Conservation (phyloP, 2,329 filamentous ascomycete genomes). For the Phyllosticta citriasiana region DNA sequence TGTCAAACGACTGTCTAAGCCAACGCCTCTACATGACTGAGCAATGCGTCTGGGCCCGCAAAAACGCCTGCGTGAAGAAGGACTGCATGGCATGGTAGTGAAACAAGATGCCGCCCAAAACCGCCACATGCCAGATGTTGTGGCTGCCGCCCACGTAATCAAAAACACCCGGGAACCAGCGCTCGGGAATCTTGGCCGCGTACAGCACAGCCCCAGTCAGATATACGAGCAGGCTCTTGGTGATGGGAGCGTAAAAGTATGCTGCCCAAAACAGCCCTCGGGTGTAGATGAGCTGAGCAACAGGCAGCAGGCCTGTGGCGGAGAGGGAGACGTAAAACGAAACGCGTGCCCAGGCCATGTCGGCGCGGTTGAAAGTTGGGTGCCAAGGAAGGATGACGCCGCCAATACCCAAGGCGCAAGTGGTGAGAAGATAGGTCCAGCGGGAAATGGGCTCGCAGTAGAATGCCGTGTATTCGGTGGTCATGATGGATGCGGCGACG, state of each 20-base stretch:
- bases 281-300: constrained; percentile 70
- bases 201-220: constrained; percentile 77
- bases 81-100: constrained; percentile 95
- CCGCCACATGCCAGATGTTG: constrained; percentile 95
- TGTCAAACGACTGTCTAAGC: neutral
- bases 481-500: constrained; percentile 93
- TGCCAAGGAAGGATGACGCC: constrained; percentile 94
- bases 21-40: neutral
- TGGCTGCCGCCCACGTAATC: constrained; percentile 94
- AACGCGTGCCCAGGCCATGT: constrained; percentile 90
- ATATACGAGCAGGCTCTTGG: constrained; percentile 81
- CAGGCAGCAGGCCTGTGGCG: constrained; percentile 78
- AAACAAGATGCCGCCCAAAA: constrained; percentile 91
- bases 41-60: constrained; percentile 23
- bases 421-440: constrained; percentile 75
- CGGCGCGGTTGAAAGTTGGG: constrained; percentile 80
- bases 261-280: constrained; percentile 72
- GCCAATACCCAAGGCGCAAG: constrained; percentile 68
- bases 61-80: constrained; percentile 60
- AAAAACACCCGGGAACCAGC: constrained; percentile 86
- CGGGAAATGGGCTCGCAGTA: constrained; percentile 90
- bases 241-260: constrained; percentile 80
- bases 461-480: constrained; percentile 96
- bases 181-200: constrained; percentile 82
- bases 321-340: constrained; percentile 84